Percentiles rank a stretch among this genome's conserved stretches.
Conservation (phyloP, 495 filamentous ascomycete species). For the Neurospora tetrasperma region DNA sequence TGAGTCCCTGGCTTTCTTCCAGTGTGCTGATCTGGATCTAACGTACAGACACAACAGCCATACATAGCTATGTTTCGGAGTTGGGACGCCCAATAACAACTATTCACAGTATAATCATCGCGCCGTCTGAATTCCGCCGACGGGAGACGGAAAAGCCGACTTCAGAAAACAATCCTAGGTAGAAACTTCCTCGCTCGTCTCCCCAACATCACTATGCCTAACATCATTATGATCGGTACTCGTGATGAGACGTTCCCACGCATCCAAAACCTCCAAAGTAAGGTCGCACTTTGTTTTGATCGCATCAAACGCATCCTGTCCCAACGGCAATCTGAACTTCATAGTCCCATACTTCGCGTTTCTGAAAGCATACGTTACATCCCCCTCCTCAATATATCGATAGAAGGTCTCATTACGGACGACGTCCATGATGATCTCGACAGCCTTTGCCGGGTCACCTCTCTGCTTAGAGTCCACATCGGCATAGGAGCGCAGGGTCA, state of each 20-base stretch:
- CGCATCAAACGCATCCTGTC: conserved; percentile 3
- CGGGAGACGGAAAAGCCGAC: neutral
- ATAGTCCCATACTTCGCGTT: neutral
- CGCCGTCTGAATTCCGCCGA: neutral
- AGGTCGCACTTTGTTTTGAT: conserved; percentile 14
- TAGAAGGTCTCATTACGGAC: conserved; percentile 10
- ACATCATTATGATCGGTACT: neutral
- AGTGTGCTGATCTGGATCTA: neutral
- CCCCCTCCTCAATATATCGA: neutral
- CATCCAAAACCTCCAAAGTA: conserved; percentile 4
- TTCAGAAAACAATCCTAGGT: neutral
- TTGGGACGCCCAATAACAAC: neutral
- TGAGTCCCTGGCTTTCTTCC: neutral
- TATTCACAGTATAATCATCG: neutral
- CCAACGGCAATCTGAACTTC: conserved; percentile 3
- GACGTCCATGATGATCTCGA: conserved; percentile 11
- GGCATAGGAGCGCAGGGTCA: neutral
- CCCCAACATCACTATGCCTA: neutral
- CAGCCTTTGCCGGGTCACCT: conserved; percentile 12
- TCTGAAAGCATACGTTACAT: no score
- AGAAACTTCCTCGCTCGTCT: neutral
- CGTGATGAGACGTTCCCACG: conserved; percentile 12
- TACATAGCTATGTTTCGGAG: neutral
- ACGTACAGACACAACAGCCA: neutral
- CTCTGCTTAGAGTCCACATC: neutral